Evolutionary conservation across 2,329 filamentous ascomycete genomes (phyloP).

Genomic region (Beauveria medogensis): DNA sequence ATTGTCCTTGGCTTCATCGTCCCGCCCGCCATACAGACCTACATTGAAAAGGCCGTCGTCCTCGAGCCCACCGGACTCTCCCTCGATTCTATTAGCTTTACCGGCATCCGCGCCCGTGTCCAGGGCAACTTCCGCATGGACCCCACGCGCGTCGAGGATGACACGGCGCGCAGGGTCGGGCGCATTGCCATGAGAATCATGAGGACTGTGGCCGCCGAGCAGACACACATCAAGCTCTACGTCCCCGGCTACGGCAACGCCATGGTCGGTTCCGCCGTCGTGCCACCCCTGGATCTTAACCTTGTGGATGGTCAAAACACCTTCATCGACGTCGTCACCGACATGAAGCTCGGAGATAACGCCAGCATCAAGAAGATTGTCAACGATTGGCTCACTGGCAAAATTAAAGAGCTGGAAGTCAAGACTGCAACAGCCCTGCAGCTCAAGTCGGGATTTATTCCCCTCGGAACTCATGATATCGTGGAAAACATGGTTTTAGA

Average conservation of each 20-base stretch:
- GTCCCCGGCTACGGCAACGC: slow-evolving; percentile 76
- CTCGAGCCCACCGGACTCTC: slow-evolving; percentile 78
- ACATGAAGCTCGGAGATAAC: slow-evolving; percentile 67
- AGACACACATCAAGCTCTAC: slow-evolving; percentile 66
- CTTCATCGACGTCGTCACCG: slow-evolving; percentile 67
- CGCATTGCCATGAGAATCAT: slow-evolving; percentile 74
- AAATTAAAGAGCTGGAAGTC: slow-evolving; percentile 61
- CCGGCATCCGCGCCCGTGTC: slow-evolving; percentile 71
- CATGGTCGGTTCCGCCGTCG: slow-evolving; percentile 64
- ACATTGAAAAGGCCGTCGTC: slow-evolving; percentile 74
- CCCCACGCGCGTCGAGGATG: slow-evolving; percentile 62
- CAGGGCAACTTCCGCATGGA: slow-evolving; percentile 79
- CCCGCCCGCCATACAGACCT: slow-evolving; percentile 73
- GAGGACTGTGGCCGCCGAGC: slow-evolving; percentile 62
- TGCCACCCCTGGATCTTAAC: slow-evolving; percentile 69
- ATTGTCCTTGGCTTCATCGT: slow-evolving; percentile 74
- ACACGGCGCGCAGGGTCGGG: slow-evolving; percentile 66
- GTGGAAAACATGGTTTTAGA: slow-evolving; percentile 70
- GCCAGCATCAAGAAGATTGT: slow-evolving; percentile 72
- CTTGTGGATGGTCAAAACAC: slow-evolving; percentile 73
- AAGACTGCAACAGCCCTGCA: slow-evolving; percentile 65
- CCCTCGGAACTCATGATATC: slow-evolving; percentile 68
- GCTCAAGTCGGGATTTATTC: slow-evolving; percentile 71
- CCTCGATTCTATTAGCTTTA: slow-evolving; percentile 72
- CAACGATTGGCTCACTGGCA: slow-evolving; percentile 81